These are phyloP conservation scores for Cyberlindnera lachancei DNA, from an alignment of 805 yeast genomes.

Conservation along the genomic window DNA sequence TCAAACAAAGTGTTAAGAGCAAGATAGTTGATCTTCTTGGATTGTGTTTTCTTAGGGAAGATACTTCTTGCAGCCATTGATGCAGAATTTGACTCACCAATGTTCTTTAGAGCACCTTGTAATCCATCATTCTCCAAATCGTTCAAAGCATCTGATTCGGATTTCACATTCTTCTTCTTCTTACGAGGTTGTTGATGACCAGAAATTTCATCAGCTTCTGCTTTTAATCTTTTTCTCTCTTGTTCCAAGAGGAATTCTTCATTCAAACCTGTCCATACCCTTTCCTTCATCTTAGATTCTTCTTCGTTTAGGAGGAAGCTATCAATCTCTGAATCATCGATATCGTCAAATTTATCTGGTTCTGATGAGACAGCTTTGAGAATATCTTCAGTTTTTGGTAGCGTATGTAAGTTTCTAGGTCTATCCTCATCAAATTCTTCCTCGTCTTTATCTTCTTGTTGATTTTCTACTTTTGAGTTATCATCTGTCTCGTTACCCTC, in stretches of 20 bases:
- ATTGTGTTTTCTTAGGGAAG: constrained; percentile 67
- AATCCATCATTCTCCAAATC: constrained; percentile 27
- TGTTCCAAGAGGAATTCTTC: constrained; percentile 80
- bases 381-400: constrained; percentile 54
- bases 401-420: constrained; percentile 46
- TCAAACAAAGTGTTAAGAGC: constrained; percentile 54
- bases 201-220: constrained; percentile 79
- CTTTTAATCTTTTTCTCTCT: constrained; percentile 74
- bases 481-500: too few species aligned
- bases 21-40: constrained; percentile 85
- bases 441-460: constrained; percentile 10
- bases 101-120: constrained; percentile 36
- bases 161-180: constrained; percentile 31
- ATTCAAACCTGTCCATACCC: constrained; percentile 85
- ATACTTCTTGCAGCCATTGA: constrained; percentile 74
- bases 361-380: constrained; percentile 49
- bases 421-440: constrained; percentile 32
- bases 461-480: constrained; percentile 8
- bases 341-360: constrained; percentile 60
- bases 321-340: constrained; percentile 76
- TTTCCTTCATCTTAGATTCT: constrained; percentile 67
- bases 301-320: constrained; percentile 54
- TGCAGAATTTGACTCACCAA: constrained; percentile 43
- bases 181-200: constrained; percentile 61
- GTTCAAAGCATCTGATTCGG: constrained; percentile 26